Base-by-base conservation (phyloP, 371 early-diverging fungal species). In the Mucor plumbeus region DNA sequence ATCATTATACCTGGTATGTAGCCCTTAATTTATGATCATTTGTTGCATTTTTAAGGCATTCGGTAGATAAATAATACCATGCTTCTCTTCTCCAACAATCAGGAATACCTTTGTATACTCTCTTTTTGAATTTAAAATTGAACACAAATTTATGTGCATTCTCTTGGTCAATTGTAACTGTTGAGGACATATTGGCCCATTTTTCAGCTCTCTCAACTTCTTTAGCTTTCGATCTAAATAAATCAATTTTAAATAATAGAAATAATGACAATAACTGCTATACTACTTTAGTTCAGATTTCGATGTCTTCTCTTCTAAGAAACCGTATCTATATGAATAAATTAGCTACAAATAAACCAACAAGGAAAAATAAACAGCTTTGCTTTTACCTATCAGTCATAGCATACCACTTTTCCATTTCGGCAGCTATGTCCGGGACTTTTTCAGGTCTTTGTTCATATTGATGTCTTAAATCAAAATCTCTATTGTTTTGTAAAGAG, bases 61-160 rank as follows among this genome's bases (percentile, higher is more conserved):
- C 63, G 15, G 76, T 73, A 7, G 67, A 36, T n/a, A 73, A 26
- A 50, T 59, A 76, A 56, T 76, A 76, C 76, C 90, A 90, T 63
- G 84, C 87, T 35, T 86, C 84, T 40, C 85, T 71, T 61, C 88
- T 73, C 90, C 90, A 90, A 43, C 86, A 80, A 65, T 90, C 87
- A 15, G 90, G 90, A 48, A 90, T 84, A 14, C 90, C 88, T 73
- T 90, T 90, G 73, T 78, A 84, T 1, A 89, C 77, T 39, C 90
- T 75, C 31, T 70, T 73, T 15, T 70, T 63, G 60, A 89, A 85
- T 80, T 89, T 88, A 38, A 62, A 31, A n/a, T 67, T 57, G 47
- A 55, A 68, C 5, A 61, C 31, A 64, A 88, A 88, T 5, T 56
- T 59, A 63, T 85, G 79, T 13, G 79, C 74, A 21, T 73, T 80